phyloP scores from a whole-genome alignment of 495 filamentous ascomycete species.

The Aspergillus affinis region DNA sequence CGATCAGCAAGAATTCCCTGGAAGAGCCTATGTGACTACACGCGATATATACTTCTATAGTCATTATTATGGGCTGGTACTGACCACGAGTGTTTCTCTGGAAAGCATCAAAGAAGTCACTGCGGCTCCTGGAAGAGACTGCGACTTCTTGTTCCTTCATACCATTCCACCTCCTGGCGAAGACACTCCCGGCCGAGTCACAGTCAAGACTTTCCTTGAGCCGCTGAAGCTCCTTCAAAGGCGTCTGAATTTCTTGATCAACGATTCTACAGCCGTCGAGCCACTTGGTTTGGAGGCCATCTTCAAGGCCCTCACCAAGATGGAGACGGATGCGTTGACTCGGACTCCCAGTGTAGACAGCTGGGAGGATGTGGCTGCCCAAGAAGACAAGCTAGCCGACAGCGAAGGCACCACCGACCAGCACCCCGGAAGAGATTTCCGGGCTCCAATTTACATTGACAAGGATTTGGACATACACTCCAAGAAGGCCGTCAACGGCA shows the following conservation, averaged over 20 bases:
- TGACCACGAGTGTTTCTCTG: conserved; percentile 73
- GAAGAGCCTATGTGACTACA: conserved; percentile 83
- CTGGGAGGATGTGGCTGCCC: conserved; percentile 84
- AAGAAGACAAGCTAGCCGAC: conserved; percentile 40
- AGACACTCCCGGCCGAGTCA: conserved; percentile 67
- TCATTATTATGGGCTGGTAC: conserved; percentile 85
- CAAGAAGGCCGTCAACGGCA: conserved; percentile 39
- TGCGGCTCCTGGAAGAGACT: conserved; percentile 83
- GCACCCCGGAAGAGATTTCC: conserved; percentile 53
- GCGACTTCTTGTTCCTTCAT: conserved; percentile 91
- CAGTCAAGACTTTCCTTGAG: conserved; percentile 90
- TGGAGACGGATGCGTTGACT: conserved; percentile 63
- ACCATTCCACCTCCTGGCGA: conserved; percentile 61
- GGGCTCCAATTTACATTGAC: conserved; percentile 61
- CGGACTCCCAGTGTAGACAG: conserved; percentile 78
- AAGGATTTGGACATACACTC: conserved; percentile 55
- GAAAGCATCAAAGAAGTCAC: conserved; percentile 83
- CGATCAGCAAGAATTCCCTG: conserved; percentile 78
- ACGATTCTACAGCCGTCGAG: conserved; percentile 66
- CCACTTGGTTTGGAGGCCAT: conserved; percentile 62
- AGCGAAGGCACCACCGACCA: conserved; percentile 20
- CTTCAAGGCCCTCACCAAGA: conserved; percentile 61
- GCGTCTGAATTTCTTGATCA: conserved; percentile 79
- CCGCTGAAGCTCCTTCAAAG: conserved; percentile 77
- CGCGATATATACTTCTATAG: conserved; percentile 93